phyloP scores from a whole-genome alignment of 2,329 filamentous ascomycete species.

The Penicillium corylophilum region DNA sequence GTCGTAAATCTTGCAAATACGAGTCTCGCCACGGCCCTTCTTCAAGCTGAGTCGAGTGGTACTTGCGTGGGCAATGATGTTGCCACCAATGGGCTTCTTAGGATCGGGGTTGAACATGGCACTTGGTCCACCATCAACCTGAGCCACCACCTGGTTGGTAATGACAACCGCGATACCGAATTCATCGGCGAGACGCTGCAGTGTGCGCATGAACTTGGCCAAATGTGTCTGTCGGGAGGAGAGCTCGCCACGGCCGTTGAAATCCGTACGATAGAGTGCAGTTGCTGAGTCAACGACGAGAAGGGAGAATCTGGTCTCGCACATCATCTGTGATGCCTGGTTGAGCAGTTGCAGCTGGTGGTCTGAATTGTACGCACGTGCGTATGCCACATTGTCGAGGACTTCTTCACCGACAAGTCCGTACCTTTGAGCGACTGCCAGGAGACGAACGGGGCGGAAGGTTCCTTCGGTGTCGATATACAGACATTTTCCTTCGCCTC shows the following conservation, averaged over 20 bases:
- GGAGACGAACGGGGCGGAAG: conserved; percentile 84
- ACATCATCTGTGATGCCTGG: conserved; percentile 98
- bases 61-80: conserved; percentile 97
- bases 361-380: conserved; percentile 96
- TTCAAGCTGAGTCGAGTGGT: conserved; percentile 93
- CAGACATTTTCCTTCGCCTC: conserved; percentile 94
- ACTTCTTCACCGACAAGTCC: conserved; percentile 96
- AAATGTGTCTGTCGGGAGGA: conserved; percentile 74
- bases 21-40: conserved; percentile 91
- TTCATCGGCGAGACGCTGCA: conserved; percentile 59
- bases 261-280: conserved; percentile 92
- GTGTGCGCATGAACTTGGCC: conserved; percentile 50
- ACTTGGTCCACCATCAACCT: conserved; percentile 92
- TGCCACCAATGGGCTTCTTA: conserved; percentile 98
- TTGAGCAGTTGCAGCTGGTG: conserved; percentile 94
- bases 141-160: conserved; percentile 97
- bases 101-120: conserved; percentile 99
- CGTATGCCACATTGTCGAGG: conserved; percentile 96
- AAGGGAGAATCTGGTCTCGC: conserved; percentile 93
- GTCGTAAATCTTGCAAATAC: conserved; percentile 99
- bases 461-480: conserved; percentile 99
- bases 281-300: conserved; percentile 96
- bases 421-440: conserved; percentile 91
- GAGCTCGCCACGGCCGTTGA: conserved; percentile 91
- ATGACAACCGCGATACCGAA: conserved; percentile 99